phyloP scores from a whole-genome alignment of 1,139 yeast genomes.

The Yamadazyma triangularis region DNA sequence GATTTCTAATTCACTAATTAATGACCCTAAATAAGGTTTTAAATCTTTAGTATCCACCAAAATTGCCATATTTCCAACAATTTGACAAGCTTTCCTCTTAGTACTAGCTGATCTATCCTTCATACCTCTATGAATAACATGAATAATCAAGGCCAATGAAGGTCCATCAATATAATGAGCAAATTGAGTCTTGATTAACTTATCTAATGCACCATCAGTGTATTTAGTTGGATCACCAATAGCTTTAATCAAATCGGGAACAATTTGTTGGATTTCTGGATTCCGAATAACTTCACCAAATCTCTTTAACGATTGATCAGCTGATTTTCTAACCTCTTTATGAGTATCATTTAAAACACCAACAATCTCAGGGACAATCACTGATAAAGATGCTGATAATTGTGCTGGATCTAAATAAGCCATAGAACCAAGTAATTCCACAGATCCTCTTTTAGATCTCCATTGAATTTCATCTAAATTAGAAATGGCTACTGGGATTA shows the following conservation, averaged over 20 bases:
- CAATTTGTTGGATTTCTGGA: conserved; percentile 90
- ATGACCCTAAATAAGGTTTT: conserved; percentile 71
- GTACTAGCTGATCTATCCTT: conserved; percentile 87
- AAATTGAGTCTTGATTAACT: conserved; percentile 84
- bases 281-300: conserved; percentile 97
- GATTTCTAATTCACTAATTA: conserved; percentile 77
- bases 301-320: conserved; percentile 80
- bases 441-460: conserved; percentile 97
- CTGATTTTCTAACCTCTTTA: conserved; percentile 94
- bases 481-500: conserved; percentile 85
- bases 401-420: conserved; percentile 96
- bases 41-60: conserved; percentile 86
- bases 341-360: conserved; percentile 93
- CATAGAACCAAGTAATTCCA: conserved; percentile 94
- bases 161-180: conserved; percentile 98
- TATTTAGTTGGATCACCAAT: conserved; percentile 92
- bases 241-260: conserved; percentile 85
- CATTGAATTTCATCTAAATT: conserved; percentile 88
- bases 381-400: conserved; percentile 80
- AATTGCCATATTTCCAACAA: conserved; percentile 98
- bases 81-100: conserved; percentile 92
- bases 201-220: conserved; percentile 85
- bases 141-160: conserved; percentile 89
- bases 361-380: conserved; percentile 93
- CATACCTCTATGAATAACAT: conserved; percentile 94